Percentiles rank a stretch among this genome's conserved stretches.
phyloP scores from a whole-genome alignment of 2,329 filamentous ascomycete species.

The Penicillium psychrosexuale region DNA sequence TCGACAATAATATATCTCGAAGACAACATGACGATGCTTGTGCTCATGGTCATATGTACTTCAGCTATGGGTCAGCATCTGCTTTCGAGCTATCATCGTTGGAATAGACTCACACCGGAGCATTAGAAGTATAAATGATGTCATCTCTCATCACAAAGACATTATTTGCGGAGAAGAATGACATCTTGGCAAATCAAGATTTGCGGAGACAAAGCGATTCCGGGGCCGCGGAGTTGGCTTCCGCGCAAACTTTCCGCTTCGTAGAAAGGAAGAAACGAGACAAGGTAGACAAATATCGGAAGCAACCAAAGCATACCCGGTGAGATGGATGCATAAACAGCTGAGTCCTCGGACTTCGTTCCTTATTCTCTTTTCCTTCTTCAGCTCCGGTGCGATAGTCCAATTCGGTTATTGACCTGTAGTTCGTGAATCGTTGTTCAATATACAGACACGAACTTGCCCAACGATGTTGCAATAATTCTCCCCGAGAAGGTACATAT shows the following conservation, averaged over 20 bases:
- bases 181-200: neutral
- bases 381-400: neutral
- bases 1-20: neutral
- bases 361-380: neutral
- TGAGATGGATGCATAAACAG: neutral
- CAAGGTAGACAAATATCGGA: neutral
- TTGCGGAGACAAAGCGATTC: neutral
- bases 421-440: no score
- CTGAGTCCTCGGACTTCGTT: neutral
- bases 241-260: neutral
- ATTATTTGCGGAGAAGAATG: neutral
- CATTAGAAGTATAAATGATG: neutral
- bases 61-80: neutral
- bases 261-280: neutral
- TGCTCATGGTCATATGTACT: neutral
- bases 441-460: neutral
- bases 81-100: neutral
- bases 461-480: neutral
- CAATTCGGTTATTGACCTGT: no score
- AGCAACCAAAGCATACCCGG: neutral
- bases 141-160: no score
- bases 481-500: neutral
- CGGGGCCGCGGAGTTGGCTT: neutral
- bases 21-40: neutral
- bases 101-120: neutral